Evolutionary conservation across 345 rosid genomes (phyloP).

Genomic region (Citrus mangshanensis): DNA sequence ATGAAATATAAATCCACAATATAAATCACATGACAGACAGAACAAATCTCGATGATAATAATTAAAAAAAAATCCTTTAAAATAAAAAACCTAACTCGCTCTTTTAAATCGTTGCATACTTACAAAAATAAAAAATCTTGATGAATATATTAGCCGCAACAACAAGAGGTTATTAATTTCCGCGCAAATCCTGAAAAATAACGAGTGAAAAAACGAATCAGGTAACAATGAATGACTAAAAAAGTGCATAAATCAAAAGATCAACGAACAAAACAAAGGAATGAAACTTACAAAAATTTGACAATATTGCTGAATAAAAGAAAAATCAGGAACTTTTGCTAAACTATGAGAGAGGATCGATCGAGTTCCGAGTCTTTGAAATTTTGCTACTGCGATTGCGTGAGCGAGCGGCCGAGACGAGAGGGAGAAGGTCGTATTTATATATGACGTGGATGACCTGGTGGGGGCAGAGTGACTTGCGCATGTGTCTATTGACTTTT

Average conservation of each 20-base stretch:
- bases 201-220: background rate
- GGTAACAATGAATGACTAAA: too few species aligned
- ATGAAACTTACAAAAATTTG: background rate
- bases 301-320: background rate
- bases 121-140: background rate
- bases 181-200: background rate
- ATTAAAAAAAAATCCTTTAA: background rate
- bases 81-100: background rate
- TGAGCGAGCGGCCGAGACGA: background rate
- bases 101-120: background rate
- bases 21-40: background rate
- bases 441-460: background rate
- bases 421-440: background rate
- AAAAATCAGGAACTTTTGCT: background rate
- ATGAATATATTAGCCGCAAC: background rate
- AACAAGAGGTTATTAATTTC: background rate
- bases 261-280: background rate
- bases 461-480: background rate
- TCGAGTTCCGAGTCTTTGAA: too few species aligned
- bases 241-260: background rate
- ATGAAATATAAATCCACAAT: background rate
- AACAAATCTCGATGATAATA: background rate
- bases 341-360: background rate
- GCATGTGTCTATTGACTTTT: background rate
- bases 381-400: too few species aligned